phyloP scores from a whole-genome alignment of 139 green algal genomes.

The Trebouxia sp. region DNA sequence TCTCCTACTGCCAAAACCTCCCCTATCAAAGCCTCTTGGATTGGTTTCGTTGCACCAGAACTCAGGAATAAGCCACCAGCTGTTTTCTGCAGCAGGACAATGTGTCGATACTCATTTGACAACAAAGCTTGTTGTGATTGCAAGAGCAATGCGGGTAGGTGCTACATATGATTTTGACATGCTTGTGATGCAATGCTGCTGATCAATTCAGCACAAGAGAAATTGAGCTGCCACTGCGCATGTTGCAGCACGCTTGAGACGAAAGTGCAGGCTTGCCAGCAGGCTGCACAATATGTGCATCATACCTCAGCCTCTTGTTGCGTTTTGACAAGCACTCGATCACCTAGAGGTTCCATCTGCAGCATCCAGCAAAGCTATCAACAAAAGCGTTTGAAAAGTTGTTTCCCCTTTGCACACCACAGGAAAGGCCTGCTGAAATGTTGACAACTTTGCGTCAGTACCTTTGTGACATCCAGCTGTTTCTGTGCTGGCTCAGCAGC shows the following conservation, averaged over 20 bases:
- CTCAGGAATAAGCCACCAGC: slow-evolving; percentile 53
- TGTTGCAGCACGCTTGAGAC: neutral
- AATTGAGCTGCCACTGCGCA: neutral
- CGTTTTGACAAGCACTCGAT: slow-evolving; percentile 57
- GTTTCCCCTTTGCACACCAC: no score
- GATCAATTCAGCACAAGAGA: no score
- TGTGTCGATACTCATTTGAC: no score
- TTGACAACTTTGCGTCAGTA: neutral
- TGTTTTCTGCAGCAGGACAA: slow-evolving; percentile 40
- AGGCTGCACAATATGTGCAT: no score
- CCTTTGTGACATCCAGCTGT: slow-evolving; percentile 22
- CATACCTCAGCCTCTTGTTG: slow-evolving; percentile 36
- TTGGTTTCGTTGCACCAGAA: slow-evolving; percentile 31
- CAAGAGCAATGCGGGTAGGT: neutral
- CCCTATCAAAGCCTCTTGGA: slow-evolving; percentile 49
- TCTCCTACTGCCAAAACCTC: slow-evolving; percentile 48
- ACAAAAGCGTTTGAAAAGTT: no score
- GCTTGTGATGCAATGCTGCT: no score
- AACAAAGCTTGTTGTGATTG: neutral
- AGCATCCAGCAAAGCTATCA: neutral
- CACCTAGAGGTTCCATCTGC: slow-evolving; percentile 61
- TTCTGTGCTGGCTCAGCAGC: slow-evolving; percentile 5
- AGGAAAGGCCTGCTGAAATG: neutral
- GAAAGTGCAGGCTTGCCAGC: neutral
- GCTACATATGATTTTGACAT: no score